Base-by-base conservation (phyloP, 441 rosid genomes). In the Gossypium gossypioides region DNA sequence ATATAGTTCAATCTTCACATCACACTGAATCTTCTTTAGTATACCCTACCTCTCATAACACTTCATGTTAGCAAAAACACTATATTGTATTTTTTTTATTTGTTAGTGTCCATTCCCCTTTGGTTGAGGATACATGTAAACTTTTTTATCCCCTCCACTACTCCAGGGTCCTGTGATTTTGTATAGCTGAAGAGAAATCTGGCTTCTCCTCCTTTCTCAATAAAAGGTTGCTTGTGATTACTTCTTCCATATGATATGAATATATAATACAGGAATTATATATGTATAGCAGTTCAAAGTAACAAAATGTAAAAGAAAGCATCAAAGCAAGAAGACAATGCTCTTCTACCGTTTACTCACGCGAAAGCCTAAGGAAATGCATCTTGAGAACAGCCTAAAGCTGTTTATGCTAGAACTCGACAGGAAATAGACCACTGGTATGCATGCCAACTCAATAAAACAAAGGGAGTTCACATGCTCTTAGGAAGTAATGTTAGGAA, bases 141-240 rank as follows among this genome's bases (percentile, higher is more conserved):
- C 40, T 72, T 61, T 70, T 68, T 68, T 75, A 40, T 15, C 74
- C 61, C 34, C 57, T 42, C 24, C 27, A 52, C 24, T 6, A 19
- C 57, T 19, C 59, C 6, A 72, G 67, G 40, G 46, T 61, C 56
- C 76, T 75, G 25, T 75, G 61, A 73, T 74, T 83, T 79, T 80
- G 86, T 76, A 81, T 76, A 62, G 54, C 72, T 77, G 69, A 82
- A 77, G 89, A 83, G 84, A 79, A 69, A 55, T 27, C 25, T 60
- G 48, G 69, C 16, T 48, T 79, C 84, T 84, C 83, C 81, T 86
- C 80, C 84, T 65, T 73, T 69, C 63, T 9, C 27, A 83, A 81
- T 80, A 85, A 84, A 34, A 72, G 19, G 18, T 71, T 34, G 19
- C 29, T 21, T 4, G 68, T 42, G 42, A 32, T 44, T 58, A 16